Percentiles rank a stretch among this genome's conserved stretches.
These are phyloP conservation scores for Daldinia vernicosa DNA, from an alignment of 495 filamentous ascomycete genomes.

Conservation along the genomic window DNA sequence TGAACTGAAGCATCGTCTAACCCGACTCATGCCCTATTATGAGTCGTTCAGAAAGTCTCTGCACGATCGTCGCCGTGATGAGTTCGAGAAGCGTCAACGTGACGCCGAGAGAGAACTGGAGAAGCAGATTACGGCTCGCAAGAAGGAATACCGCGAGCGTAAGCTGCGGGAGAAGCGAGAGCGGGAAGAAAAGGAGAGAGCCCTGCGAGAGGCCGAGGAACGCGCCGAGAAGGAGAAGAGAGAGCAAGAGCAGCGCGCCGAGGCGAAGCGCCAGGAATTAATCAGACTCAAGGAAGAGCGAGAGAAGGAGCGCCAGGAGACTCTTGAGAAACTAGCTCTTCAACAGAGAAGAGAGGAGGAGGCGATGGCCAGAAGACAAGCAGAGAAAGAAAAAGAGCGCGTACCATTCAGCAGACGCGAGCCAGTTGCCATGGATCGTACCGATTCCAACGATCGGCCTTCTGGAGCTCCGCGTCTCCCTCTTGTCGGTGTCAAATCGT, in stretches of 20 bases:
- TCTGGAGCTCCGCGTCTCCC: constrained; percentile 45
- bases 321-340: constrained; percentile 58
- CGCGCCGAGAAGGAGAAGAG: constrained; percentile 79
- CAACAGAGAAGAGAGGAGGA: constrained; percentile 64
- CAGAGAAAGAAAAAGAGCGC: constrained; percentile 55
- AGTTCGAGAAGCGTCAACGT: constrained; percentile 92
- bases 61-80: constrained; percentile 85
- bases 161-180: constrained; percentile 79
- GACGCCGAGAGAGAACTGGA: constrained; percentile 89
- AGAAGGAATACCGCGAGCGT: constrained; percentile 82
- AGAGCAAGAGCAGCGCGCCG: constrained; percentile 77
- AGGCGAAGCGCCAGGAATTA: constrained; percentile 67
- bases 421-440: constrained; percentile 44
- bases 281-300: constrained; percentile 80
- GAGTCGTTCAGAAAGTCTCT: constrained; percentile 81
- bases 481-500: constrained; percentile 37
- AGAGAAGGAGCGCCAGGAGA: constrained; percentile 80
- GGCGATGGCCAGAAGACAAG: constrained; percentile 60
- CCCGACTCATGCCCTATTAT: constrained; percentile 80
- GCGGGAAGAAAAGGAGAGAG: constrained; percentile 80
- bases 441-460: constrained; percentile 50
- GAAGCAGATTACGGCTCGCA: constrained; percentile 83
- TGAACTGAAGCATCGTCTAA: constrained; percentile 89
- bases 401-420: constrained; percentile 49
- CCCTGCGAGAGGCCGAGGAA: constrained; percentile 84